phyloP scores from a whole-genome alignment of 2,329 filamentous ascomycete genomes.

The Cylindrodendrum hubeiense region DNA sequence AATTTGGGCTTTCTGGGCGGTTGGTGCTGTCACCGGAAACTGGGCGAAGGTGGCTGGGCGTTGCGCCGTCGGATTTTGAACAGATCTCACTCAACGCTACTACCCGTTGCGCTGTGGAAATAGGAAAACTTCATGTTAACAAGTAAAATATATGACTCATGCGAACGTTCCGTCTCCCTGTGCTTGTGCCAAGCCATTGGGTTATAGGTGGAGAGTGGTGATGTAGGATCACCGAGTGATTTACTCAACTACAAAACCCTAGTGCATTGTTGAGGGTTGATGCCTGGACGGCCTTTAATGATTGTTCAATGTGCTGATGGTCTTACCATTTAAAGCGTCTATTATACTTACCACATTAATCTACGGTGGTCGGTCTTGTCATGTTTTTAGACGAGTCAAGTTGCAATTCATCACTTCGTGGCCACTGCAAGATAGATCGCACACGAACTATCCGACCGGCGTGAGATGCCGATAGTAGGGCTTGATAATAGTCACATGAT shows the following conservation, averaged over 20 bases:
- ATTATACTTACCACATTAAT: too few relatives aligned
- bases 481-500: background rate
- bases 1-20: constrained; percentile 20
- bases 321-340: too few relatives aligned
- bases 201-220: too few relatives aligned
- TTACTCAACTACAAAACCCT: too few relatives aligned
- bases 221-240: too few relatives aligned
- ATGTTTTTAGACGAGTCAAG: too few relatives aligned
- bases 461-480: too few relatives aligned
- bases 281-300: too few relatives aligned
- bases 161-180: background rate
- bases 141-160: constrained; percentile 10
- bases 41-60: constrained; percentile 39
- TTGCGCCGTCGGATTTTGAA: constrained; percentile 40
- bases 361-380: too few relatives aligned
- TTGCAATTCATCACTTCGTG: background rate
- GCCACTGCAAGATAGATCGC: background rate
- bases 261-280: too few relatives aligned
- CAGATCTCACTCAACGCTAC: constrained; percentile 31
- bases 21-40: constrained; percentile 32
- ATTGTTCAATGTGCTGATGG: too few relatives aligned
- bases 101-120: constrained; percentile 40
- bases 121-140: constrained; percentile 36
- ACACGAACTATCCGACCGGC: background rate
- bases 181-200: too few relatives aligned